Percentiles rank a stretch among this genome's conserved stretches.
Evolutionary conservation across 257 asterid genomes (phyloP).

Genomic region (Anisodus acutangulus): DNA sequence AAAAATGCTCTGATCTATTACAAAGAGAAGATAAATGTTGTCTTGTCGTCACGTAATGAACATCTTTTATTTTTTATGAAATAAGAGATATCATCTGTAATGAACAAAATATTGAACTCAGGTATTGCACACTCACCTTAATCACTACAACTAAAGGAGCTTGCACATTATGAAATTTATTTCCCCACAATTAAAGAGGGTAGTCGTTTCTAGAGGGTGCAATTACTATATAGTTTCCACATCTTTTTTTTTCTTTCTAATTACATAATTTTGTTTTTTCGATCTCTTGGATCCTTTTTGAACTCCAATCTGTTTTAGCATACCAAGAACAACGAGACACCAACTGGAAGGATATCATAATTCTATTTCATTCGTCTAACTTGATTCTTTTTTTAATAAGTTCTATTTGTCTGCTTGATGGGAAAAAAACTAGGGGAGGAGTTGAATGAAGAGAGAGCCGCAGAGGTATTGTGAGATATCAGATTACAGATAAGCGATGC

Average conservation of each 20-base stretch:
- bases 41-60: not conserved
- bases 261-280: not conserved
- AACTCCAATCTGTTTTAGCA: not conserved
- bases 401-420: not conserved
- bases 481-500: no score
- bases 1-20: not conserved
- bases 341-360: constrained; percentile 13
- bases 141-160: constrained; percentile 11
- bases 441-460: not conserved
- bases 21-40: not conserved
- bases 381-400: not conserved
- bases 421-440: not conserved
- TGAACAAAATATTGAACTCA: not conserved
- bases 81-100: not conserved
- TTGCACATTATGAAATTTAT: constrained; percentile 6
- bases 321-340: not conserved
- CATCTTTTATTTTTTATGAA: not conserved
- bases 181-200: not conserved
- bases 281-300: not conserved
- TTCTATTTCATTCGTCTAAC: not conserved
- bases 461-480: no score
- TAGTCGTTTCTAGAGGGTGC: constrained; percentile 14
- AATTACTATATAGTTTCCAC: not conserved
- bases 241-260: not conserved
- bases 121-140: not conserved